A percentile compares a stretch with the other conserved stretches of the same genome.
Evolutionary conservation across 169 alveolate genomes (phyloP).

Genomic region (Cardiosporidium cionae): DNA sequence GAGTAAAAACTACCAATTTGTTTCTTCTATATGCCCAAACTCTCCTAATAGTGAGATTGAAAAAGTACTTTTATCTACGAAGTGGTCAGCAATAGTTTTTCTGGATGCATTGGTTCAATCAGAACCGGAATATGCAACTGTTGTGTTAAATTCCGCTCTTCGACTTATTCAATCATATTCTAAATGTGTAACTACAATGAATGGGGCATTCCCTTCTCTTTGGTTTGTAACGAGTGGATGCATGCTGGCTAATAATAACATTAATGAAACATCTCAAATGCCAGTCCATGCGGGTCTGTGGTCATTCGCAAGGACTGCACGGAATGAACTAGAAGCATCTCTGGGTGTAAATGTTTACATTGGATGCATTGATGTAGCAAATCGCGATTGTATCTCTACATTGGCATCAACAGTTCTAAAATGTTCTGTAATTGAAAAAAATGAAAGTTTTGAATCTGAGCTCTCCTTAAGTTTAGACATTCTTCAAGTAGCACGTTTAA

Average conservation of each 20-base stretch:
- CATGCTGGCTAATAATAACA: too few relatives aligned
- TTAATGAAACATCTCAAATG: too few relatives aligned
- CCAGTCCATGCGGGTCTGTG: conserved; percentile 50
- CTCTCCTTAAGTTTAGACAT: conserved; percentile 29
- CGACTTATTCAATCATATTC: too few relatives aligned
- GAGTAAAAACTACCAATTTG: too few relatives aligned
- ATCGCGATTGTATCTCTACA: not conserved
- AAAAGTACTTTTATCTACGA: not conserved
- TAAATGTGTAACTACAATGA: not conserved
- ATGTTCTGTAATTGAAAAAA: conserved; percentile 10
- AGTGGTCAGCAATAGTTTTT: not conserved
- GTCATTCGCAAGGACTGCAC: conserved; percentile 50
- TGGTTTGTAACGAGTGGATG: not conserved
- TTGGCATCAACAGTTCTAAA: conserved; percentile 1
- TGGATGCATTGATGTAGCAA: conserved; percentile 33
- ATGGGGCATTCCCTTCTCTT: not conserved
- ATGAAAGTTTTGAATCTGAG: conserved; percentile 13
- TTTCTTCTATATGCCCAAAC: too few relatives aligned
- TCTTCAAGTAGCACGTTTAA: conserved; percentile 28
- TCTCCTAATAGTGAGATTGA: not conserved
- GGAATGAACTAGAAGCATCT: conserved; percentile 25
- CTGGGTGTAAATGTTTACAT: conserved; percentile 2
- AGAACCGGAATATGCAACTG: not conserved
- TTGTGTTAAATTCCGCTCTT: not conserved
- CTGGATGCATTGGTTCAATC: too few relatives aligned